Evolutionary conservation across 176 grass and related monocot genomes (phyloP).

Genomic region (Dendrocalamus sinicus): DNA sequence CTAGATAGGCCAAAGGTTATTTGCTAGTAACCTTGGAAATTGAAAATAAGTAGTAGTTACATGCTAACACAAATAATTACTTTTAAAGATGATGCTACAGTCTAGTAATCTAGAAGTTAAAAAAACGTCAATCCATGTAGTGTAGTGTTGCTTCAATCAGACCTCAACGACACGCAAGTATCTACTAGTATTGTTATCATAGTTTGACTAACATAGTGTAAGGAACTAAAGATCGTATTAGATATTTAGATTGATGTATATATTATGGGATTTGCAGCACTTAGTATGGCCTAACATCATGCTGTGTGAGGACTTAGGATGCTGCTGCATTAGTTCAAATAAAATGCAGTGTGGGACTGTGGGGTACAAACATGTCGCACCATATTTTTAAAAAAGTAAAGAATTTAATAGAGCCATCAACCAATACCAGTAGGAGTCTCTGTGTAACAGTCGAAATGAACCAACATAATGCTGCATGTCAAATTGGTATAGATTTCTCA

Average conservation of each 20-base stretch:
- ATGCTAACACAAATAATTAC: not conserved
- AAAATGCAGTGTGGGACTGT: not conserved
- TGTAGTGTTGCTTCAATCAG: not conserved
- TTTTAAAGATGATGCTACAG: not conserved
- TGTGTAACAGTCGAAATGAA: not conserved
- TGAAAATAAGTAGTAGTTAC: not conserved
- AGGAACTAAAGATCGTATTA: not conserved
- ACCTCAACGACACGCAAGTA: not conserved
- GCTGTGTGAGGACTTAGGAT: not conserved
- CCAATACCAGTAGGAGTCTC: not conserved
- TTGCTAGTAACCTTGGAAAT: not conserved
- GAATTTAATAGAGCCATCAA: not conserved
- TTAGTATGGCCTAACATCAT: not conserved
- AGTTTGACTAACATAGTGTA: not conserved
- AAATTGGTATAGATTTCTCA: not conserved
- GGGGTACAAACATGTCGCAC: not conserved
- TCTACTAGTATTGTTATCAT: not conserved
- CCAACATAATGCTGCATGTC: not conserved
- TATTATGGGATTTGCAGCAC: constrained; percentile 14
- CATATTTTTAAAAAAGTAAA: not conserved
- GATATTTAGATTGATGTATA: not conserved
- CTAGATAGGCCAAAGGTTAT: not conserved
- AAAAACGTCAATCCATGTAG: not conserved
- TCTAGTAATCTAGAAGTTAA: not conserved
- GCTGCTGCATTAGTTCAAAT: not conserved